phyloP scores from a whole-genome alignment of 2,329 filamentous ascomycete genomes.

The Monosporascus cannonballus region DNA sequence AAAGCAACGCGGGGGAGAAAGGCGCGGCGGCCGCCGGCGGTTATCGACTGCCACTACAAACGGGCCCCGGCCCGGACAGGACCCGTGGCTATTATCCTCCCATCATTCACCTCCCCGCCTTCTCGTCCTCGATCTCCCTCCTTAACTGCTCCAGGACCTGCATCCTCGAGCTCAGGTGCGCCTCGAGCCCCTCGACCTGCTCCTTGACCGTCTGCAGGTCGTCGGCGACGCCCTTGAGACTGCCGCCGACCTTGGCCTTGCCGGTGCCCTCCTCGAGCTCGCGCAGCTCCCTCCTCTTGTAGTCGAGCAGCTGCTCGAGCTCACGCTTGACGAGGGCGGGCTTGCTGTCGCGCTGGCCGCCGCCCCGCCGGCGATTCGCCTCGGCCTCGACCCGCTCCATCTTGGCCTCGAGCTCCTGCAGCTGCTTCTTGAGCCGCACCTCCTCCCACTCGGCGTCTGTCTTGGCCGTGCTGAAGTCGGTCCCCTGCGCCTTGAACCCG shows the following conservation, averaged over 20 bases:
- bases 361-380: conserved; percentile 50
- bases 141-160: conserved; percentile 69
- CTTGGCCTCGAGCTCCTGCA: conserved; percentile 83
- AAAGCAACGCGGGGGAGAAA: no score
- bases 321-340: conserved; percentile 91
- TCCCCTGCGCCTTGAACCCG: conserved; percentile 75
- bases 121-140: conserved; percentile 83
- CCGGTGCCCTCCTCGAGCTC: conserved; percentile 69
- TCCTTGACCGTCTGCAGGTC: conserved; percentile 89
- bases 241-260: conserved; percentile 62
- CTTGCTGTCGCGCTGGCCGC: conserved; percentile 66
- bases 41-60: no score
- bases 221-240: conserved; percentile 70
- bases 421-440: conserved; percentile 86
- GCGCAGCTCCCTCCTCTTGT: conserved; percentile 76
- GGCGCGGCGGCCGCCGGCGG: no score
- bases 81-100: conserved; percentile 1
- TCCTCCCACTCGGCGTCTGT: conserved; percentile 92
- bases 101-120: conserved; percentile 42
- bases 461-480: conserved; percentile 80
- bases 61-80: no score
- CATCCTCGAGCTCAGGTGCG: conserved; percentile 71
- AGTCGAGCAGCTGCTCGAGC: conserved; percentile 88
- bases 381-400: conserved; percentile 75
- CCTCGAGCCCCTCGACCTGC: conserved; percentile 85